Evolutionary conservation across 2,329 filamentous ascomycete species (phyloP).

Genomic region (Chaetomiaceae sp.): DNA sequence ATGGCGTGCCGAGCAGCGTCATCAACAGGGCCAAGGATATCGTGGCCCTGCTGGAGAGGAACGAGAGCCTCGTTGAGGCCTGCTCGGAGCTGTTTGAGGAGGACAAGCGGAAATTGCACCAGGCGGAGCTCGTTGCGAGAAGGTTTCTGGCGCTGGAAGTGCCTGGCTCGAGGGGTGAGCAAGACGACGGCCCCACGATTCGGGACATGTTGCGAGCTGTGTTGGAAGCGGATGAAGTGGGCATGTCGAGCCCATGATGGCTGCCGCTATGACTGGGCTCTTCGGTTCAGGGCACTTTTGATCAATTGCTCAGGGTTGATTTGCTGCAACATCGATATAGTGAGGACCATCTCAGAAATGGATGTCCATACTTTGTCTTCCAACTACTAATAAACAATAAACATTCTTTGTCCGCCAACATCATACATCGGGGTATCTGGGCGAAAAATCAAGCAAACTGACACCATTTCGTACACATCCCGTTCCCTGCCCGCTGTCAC

Average conservation of each 20-base stretch:
- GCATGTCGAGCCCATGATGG: not conserved
- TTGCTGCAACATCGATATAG: not conserved
- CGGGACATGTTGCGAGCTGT: conserved; percentile 15
- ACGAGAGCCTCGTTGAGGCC: conserved; percentile 70
- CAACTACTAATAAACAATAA: not conserved
- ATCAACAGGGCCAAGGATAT: conserved; percentile 73
- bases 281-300: not conserved
- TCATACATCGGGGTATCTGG: conserved; percentile 7
- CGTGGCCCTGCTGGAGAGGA: conserved; percentile 60
- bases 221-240: not conserved
- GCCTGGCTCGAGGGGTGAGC: conserved; percentile 5
- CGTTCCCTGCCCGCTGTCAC: not conserved
- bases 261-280: not conserved
- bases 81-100: conserved; percentile 63
- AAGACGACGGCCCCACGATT: not conserved
- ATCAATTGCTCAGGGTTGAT: not conserved
- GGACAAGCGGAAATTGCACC: conserved; percentile 63
- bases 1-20: conserved; percentile 70
- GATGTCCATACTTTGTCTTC: not conserved
- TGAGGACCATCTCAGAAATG: not conserved
- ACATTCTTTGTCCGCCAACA: not conserved
- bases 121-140: conserved; percentile 60
- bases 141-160: conserved; percentile 46
- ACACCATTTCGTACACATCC: not conserved
- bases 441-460: not conserved